A percentile compares a stretch with the other conserved stretches of the same genome.
Conservation (phyloP, 2,329 filamentous ascomycete species). For the Magnaporthiopsis incrustans region DNA sequence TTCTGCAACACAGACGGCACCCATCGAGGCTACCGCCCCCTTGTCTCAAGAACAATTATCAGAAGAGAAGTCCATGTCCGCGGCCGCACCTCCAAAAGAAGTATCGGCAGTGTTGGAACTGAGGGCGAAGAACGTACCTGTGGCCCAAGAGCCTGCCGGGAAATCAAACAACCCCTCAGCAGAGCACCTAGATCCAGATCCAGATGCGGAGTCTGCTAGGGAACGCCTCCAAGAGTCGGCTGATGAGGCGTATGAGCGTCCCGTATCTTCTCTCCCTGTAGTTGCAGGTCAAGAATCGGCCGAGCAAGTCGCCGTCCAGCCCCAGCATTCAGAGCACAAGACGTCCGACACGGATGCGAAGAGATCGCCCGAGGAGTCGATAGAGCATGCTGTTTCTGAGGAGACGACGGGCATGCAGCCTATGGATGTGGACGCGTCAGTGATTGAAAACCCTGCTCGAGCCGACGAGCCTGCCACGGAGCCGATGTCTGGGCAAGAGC, state of each 20-base stretch:
- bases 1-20: neutral
- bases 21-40: neutral
- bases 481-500: neutral
- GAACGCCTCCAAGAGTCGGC: neutral
- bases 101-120: neutral
- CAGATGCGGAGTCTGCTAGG: neutral
- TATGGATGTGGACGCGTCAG: neutral
- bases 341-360: neutral
- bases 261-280: neutral
- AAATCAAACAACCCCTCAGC: neutral
- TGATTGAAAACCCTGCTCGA: neutral
- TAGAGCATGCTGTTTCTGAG: neutral
- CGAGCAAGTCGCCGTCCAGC: no score
- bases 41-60: neutral
- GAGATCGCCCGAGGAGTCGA: neutral
- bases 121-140: neutral
- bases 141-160: neutral
- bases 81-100: neutral
- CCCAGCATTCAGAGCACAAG: neutral
- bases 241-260: neutral
- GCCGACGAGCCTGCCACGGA: neutral
- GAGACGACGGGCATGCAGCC: neutral
- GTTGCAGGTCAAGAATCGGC: neutral
- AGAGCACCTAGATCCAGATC: neutral
- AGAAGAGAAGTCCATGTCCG: neutral